Percentiles rank a stretch among this genome's conserved stretches.
phyloP scores from a whole-genome alignment of 2,329 filamentous ascomycete genomes.

The Pseudogymnoascus sp. region DNA sequence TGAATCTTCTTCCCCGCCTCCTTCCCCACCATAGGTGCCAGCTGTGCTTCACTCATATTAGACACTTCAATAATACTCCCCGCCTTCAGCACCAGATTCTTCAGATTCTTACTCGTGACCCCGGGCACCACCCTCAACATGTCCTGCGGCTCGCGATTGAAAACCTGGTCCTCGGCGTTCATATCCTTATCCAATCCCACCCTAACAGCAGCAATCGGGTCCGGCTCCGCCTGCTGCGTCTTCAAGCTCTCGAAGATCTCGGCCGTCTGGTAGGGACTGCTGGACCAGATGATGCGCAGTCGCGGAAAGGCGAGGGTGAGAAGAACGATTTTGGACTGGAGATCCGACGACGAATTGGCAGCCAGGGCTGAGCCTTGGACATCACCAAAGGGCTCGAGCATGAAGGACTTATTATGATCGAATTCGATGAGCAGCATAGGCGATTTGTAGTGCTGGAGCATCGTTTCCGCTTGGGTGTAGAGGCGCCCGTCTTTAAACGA shows the following conservation, averaged over 20 bases:
- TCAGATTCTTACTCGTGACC: conserved; percentile 71
- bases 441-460: conserved; percentile 86
- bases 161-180: conserved; percentile 60
- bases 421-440: conserved; percentile 96
- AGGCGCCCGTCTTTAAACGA: conserved; percentile 89
- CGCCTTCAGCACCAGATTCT: conserved; percentile 62
- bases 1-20: conserved; percentile 70
- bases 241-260: conserved; percentile 96
- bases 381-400: conserved; percentile 74
- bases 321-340: conserved; percentile 87
- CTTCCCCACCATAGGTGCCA: conserved; percentile 68
- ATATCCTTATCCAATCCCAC: conserved; percentile 65
- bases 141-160: conserved; percentile 81
- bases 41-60: conserved; percentile 70
- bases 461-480: conserved; percentile 85
- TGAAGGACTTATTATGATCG: conserved; percentile 95
- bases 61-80: conserved; percentile 75
- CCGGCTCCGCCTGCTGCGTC: conserved; percentile 80
- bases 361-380: conserved; percentile 53
- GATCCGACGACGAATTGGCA: conserved; percentile 59
- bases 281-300: conserved; percentile 89
- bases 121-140: conserved; percentile 84
- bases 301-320: conserved; percentile 86
- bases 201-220: conserved; percentile 78
- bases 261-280: conserved; percentile 87